A percentile compares a stretch with the other conserved stretches of the same genome.
phyloP scores from a whole-genome alignment of 2,329 filamentous ascomycete species.

The Botryotinia convoluta region DNA sequence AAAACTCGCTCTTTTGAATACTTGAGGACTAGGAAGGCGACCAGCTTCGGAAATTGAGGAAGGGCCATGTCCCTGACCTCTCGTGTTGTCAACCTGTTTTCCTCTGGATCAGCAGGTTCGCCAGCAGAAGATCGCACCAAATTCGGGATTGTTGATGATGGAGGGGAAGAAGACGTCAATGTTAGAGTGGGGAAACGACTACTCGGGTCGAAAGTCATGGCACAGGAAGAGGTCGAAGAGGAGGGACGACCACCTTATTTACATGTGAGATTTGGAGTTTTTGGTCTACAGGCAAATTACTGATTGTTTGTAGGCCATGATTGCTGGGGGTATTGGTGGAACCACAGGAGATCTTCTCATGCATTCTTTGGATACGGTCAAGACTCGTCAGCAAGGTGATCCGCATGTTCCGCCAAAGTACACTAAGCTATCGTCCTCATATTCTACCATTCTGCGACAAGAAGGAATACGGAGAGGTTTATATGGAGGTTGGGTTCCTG shows the following conservation, averaged over 20 bases:
- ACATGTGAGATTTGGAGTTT: conserved; percentile 48
- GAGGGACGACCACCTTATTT: conserved; percentile 61
- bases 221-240: conserved; percentile 43
- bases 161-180: conserved; percentile 37
- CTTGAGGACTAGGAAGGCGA: conserved; percentile 10
- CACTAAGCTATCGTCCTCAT: conserved; percentile 83
- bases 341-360: conserved; percentile 95
- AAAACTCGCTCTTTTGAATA: not conserved
- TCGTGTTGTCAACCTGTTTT: conserved; percentile 51
- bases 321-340: conserved; percentile 89
- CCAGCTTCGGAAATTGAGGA: conserved; percentile 31
- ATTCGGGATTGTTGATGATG: conserved; percentile 40
- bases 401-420: conserved; percentile 92
- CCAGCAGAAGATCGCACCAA: conserved; percentile 32
- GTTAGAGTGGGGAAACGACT: conserved; percentile 33
- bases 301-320: conserved; percentile 67
- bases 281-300: conserved; percentile 22
- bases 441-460: conserved; percentile 88
- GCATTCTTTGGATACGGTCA: conserved; percentile 98
- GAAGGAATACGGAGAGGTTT: conserved; percentile 83
- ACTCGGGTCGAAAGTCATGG: conserved; percentile 32
- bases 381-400: conserved; percentile 96
- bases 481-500: conserved; percentile 91
- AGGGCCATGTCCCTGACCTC: conserved; percentile 58
- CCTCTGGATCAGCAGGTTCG: conserved; percentile 39